Evolutionary conservation across 768 basidiomycete genomes (phyloP), one percentile per base, ranked within the genome.

Genomic region (Infundibulicybe gibba): DNA sequence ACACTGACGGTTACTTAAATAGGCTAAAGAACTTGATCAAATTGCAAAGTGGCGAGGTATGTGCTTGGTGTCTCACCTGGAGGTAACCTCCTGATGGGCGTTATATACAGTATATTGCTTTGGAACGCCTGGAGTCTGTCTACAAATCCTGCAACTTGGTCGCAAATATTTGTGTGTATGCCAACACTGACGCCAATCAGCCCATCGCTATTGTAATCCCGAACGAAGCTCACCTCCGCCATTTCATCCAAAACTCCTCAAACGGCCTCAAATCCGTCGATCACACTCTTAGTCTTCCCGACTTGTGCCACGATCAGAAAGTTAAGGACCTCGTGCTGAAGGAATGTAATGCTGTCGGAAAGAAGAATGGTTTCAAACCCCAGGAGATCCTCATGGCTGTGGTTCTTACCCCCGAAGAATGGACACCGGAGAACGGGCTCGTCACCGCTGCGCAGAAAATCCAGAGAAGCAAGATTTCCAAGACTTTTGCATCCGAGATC

Each of bases 21-120:
- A 83, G 82, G 15, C 77, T 92, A 60, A 93, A 93, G 81, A 97
- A 97, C 65, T 66, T 97, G 35, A 80, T 95, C 63, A 97, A 97
- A 66, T 75, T 94, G 10, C 76, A 79, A 43, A 75, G 80, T 40
- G 90, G 90, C 47, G 90, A 93, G 76, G 84, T 85, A 47, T 47
- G 55, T 47, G 3, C n/a, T 11, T 15, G 42, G 5, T 38, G 48
- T 31, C 19, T 30, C 44, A 13, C 3, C 15, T 34, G 34, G 30
- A 44, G 15, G 20, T 14, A 8, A 43, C 4, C n/a, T n/a, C n/a
- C 35, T 38, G 10, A 38, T 38, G 6, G n/a, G 17, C 10, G 10
- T 40, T 31, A 6, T 32, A 13, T 31, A 11, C 55, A 87, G 80
- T 95, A 94, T 71, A 91, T 95, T 62, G 93, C 93, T 14, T 76